A percentile compares a stretch with the other conserved stretches of the same genome.
Evolutionary conservation across 2,329 filamentous ascomycete species (phyloP).

Genomic region (Cercospora janseana): DNA sequence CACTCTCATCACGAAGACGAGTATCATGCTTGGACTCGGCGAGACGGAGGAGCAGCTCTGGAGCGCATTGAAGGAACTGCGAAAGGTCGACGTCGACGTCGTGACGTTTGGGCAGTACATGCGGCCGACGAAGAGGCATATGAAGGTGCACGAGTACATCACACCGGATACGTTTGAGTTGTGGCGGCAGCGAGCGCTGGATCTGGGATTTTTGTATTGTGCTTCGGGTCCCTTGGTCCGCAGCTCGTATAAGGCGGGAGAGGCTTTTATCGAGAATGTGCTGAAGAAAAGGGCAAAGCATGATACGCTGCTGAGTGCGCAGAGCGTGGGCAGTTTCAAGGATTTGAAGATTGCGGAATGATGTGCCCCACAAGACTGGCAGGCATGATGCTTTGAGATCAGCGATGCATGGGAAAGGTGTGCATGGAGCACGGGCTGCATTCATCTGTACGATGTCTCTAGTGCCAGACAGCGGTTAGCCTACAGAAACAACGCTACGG

Average conservation of each 20-base stretch:
- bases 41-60: slow-evolving; percentile 86
- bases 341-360: slow-evolving; percentile 18
- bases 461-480: too few species aligned
- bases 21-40: slow-evolving; percentile 91
- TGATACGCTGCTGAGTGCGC: slow-evolving; percentile 34
- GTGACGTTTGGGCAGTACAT: slow-evolving; percentile 99
- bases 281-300: slow-evolving; percentile 69
- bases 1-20: slow-evolving; percentile 94
- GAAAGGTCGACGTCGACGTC: slow-evolving; percentile 80
- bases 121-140: slow-evolving; percentile 95
- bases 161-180: slow-evolving; percentile 87
- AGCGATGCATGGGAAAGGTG: too few species aligned
- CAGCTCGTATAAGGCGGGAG: slow-evolving; percentile 95
- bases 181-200: slow-evolving; percentile 85
- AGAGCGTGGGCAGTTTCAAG: slow-evolving; percentile 31
- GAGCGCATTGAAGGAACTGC: slow-evolving; percentile 76
- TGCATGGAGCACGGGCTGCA: too few species aligned
- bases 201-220: slow-evolving; percentile 96
- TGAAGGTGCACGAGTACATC: slow-evolving; percentile 94
- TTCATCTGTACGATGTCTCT: too few species aligned
- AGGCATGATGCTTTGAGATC: too few species aligned
- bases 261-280: slow-evolving; percentile 98
- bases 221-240: slow-evolving; percentile 89
- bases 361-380: too few species aligned
- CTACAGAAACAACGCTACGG: too few species aligned